Evolutionary conservation across 306 rosid genomes (phyloP).

Genomic region (Sechiopsis laciniata): DNA sequence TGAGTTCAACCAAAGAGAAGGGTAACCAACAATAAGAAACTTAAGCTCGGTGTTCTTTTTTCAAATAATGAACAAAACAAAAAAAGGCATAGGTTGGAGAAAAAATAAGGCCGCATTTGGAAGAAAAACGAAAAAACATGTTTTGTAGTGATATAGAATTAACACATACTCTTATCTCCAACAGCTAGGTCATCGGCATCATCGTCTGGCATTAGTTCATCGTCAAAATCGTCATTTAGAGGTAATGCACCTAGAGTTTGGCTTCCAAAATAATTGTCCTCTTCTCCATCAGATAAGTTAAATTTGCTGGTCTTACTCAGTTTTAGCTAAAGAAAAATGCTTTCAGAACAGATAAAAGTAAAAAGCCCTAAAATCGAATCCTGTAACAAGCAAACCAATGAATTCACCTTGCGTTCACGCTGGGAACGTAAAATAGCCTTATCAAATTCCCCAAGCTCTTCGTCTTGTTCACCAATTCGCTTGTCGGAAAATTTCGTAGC

Average conservation of each 20-base stretch:
- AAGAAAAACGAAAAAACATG: not conserved
- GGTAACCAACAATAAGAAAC: no score
- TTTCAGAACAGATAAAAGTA: not conserved
- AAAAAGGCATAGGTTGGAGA: not conserved
- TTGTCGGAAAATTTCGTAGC: slow-evolving; percentile 59
- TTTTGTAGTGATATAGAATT: not conserved
- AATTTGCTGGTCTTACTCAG: slow-evolving; percentile 61
- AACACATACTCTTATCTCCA: no score
- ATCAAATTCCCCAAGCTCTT: slow-evolving; percentile 67
- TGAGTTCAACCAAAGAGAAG: not conserved
- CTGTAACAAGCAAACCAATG: not conserved
- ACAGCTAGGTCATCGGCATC: slow-evolving; percentile 29
- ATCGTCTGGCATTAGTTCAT: slow-evolving; percentile 46
- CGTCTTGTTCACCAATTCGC: slow-evolving; percentile 71
- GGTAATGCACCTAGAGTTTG: slow-evolving; percentile 45
- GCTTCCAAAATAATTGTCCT: slow-evolving; percentile 41
- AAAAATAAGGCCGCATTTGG: not conserved
- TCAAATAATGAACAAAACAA: not conserved
- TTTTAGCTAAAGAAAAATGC: slow-evolving; percentile 41
- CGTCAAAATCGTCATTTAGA: slow-evolving; percentile 76
- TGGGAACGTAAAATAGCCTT: slow-evolving; percentile 78
- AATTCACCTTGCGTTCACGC: slow-evolving; percentile 43
- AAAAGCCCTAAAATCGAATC: not conserved
- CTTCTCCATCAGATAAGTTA: slow-evolving; percentile 78
- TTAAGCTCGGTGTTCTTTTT: not conserved